These are phyloP conservation scores for Trichosporon coremiiforme DNA, from an alignment of 1,284 basidiomycete genomes.

Conservation along the genomic window DNA sequence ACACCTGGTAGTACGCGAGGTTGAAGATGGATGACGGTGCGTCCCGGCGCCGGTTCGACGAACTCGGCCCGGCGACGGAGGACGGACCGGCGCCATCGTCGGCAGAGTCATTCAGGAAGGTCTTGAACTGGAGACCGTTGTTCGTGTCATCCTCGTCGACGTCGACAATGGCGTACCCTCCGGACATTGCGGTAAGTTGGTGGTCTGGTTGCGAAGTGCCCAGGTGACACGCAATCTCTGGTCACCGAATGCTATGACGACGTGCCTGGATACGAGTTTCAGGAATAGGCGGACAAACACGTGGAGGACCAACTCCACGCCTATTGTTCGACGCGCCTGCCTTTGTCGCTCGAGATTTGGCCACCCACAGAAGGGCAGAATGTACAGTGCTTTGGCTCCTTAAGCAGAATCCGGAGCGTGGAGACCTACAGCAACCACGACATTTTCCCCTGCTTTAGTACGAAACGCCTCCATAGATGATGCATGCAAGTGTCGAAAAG, in stretches of 20 bases:
- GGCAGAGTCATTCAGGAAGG: slow-evolving; percentile 38
- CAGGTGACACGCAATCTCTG: slow-evolving; percentile 17
- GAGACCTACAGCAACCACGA: no score
- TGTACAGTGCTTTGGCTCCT: no score
- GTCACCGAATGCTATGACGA: slow-evolving; percentile 8
- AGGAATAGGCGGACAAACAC: not conserved
- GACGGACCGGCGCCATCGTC: slow-evolving; percentile 1
- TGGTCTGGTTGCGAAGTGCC: not conserved
- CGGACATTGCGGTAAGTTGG: slow-evolving; percentile 32
- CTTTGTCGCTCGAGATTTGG: no score
- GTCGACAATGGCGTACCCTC: slow-evolving; percentile 55
- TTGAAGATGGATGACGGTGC: slow-evolving; percentile 56
- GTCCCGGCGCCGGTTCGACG: slow-evolving; percentile 17
- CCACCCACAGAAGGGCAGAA: no score
- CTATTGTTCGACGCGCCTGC: not conserved
- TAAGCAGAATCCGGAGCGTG: no score
- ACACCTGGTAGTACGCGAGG: slow-evolving; percentile 57
- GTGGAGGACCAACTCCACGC: not conserved
- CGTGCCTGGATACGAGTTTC: not conserved
- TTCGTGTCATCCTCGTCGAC: slow-evolving; percentile 53
- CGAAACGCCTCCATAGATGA: not conserved
- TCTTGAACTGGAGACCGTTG: slow-evolving; percentile 54
- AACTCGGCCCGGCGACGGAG: not conserved
- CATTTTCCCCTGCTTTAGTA: no score
- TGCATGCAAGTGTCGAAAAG: no score